phyloP scores from a whole-genome alignment of 768 basidiomycete species.

The Trametes sanguinea region DNA sequence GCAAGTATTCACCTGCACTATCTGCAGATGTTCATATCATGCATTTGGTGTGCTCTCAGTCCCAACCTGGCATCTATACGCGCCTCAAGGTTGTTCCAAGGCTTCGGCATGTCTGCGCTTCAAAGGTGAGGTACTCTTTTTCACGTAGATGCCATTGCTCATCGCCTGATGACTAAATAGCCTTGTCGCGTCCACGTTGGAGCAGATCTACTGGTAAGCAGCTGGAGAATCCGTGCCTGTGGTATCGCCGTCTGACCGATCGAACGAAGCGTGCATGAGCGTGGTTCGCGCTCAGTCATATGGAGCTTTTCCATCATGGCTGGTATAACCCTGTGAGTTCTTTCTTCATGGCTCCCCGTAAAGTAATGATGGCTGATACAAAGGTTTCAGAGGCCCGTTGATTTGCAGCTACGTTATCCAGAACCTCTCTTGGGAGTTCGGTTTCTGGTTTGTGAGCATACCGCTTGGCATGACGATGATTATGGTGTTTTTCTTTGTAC shows the following conservation, averaged over 20 bases:
- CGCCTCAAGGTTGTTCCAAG: slow-evolving; percentile 47
- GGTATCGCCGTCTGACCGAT: background rate
- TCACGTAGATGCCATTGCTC: background rate
- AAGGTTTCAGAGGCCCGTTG: slow-evolving; percentile 38
- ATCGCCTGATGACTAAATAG: slow-evolving; percentile 21
- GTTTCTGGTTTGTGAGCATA: slow-evolving; percentile 51
- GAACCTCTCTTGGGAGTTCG: slow-evolving; percentile 45
- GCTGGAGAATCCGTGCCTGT: no score
- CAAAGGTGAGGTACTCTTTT: slow-evolving; percentile 35
- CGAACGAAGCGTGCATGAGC: slow-evolving; percentile 40
- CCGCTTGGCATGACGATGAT: slow-evolving; percentile 40
- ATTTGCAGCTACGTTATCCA: slow-evolving; percentile 51
- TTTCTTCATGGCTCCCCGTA: background rate
- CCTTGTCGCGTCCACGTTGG: slow-evolving; percentile 45
- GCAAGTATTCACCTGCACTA: background rate
- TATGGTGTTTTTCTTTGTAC: slow-evolving; percentile 46
- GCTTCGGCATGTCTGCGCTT: slow-evolving; percentile 47
- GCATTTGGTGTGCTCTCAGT: slow-evolving; percentile 47
- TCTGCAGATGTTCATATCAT: slow-evolving; percentile 44
- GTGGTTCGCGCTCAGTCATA: slow-evolving; percentile 44
- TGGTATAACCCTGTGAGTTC: slow-evolving; percentile 43
- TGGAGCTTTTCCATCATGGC: slow-evolving; percentile 49
- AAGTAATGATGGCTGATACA: background rate
- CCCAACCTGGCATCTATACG: slow-evolving; percentile 44
- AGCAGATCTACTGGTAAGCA: slow-evolving; percentile 44